These are phyloP conservation scores for Sisymbrium irio DNA, from an alignment of 345 rosid species.

Conservation along the genomic window DNA sequence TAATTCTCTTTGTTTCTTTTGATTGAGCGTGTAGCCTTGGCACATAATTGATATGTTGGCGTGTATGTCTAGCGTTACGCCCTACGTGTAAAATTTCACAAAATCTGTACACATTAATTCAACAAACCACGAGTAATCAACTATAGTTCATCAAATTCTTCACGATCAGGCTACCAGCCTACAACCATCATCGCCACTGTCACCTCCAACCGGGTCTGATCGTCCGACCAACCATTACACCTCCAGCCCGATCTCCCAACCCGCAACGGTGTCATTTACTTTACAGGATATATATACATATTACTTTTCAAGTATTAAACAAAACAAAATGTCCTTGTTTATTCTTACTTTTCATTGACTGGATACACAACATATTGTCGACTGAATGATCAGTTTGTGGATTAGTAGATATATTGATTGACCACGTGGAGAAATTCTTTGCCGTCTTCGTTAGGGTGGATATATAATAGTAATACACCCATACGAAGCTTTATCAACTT, in stretches of 20 bases:
- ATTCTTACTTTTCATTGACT: neutral
- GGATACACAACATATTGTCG: neutral
- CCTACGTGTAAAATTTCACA: too few relatives aligned
- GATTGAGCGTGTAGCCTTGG: too few relatives aligned
- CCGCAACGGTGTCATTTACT: slow-evolving; percentile 6
- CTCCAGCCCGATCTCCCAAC: neutral
- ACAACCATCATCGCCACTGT: neutral
- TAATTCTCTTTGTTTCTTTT: too few relatives aligned
- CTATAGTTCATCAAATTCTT: neutral
- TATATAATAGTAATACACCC: slow-evolving; percentile 11
- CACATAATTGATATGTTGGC: too few relatives aligned
- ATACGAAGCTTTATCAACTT: slow-evolving; percentile 11
- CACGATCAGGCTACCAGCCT: too few relatives aligned
- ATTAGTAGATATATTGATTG: neutral
- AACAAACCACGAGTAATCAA: neutral
- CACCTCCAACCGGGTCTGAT: neutral
- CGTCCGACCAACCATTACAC: neutral
- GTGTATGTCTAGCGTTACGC: too few relatives aligned
- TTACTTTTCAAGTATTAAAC: neutral
- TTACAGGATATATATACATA: neutral
- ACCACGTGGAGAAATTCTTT: slow-evolving; percentile 16
- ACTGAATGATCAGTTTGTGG: neutral
- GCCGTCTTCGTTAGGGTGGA: neutral
- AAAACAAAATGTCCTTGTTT: neutral
- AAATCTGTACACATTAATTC: too few relatives aligned